Evolutionary conservation across 495 filamentous ascomycete genomes (phyloP).

Genomic region (Friedmanniomyces simplex): DNA sequence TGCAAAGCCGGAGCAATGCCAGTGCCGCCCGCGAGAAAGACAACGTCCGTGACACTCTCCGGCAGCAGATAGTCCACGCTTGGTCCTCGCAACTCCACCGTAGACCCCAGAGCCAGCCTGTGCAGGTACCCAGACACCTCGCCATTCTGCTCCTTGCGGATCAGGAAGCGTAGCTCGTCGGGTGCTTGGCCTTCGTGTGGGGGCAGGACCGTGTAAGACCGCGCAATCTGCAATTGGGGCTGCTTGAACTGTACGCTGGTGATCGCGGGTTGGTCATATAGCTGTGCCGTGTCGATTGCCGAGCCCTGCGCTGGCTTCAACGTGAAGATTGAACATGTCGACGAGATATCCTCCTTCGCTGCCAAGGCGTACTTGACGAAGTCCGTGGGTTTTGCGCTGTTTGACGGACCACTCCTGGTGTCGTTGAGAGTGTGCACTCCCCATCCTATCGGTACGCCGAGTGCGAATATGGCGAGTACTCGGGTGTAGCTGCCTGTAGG

Average conservation of each 20-base stretch:
- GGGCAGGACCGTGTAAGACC: slow-evolving; percentile 83
- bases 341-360: slow-evolving; percentile 56
- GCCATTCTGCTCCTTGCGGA: slow-evolving; percentile 36
- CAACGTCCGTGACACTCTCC: slow-evolving; percentile 41
- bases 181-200: slow-evolving; percentile 28
- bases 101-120: slow-evolving; percentile 45
- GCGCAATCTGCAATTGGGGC: slow-evolving; percentile 77
- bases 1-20: slow-evolving; percentile 89
- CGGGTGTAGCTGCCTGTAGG: background rate
- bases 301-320: slow-evolving; percentile 33
- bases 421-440: background rate
- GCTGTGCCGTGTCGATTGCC: slow-evolving; percentile 29
- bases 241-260: slow-evolving; percentile 92
- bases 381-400: slow-evolving; percentile 6
- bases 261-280: slow-evolving; percentile 43
- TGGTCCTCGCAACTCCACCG: slow-evolving; percentile 68
- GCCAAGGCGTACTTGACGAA: slow-evolving; percentile 41
- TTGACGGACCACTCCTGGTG: background rate
- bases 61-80: slow-evolving; percentile 57
- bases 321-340: slow-evolving; percentile 65
- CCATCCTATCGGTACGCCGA: background rate
- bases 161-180: slow-evolving; percentile 38
- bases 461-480: background rate
- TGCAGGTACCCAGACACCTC: slow-evolving; percentile 59
- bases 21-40: slow-evolving; percentile 89